A percentile compares a stretch with the other conserved stretches of the same genome.
These are phyloP conservation scores for Aspergillus asperescens DNA, from an alignment of 495 filamentous ascomycete species.

Conservation along the genomic window DNA sequence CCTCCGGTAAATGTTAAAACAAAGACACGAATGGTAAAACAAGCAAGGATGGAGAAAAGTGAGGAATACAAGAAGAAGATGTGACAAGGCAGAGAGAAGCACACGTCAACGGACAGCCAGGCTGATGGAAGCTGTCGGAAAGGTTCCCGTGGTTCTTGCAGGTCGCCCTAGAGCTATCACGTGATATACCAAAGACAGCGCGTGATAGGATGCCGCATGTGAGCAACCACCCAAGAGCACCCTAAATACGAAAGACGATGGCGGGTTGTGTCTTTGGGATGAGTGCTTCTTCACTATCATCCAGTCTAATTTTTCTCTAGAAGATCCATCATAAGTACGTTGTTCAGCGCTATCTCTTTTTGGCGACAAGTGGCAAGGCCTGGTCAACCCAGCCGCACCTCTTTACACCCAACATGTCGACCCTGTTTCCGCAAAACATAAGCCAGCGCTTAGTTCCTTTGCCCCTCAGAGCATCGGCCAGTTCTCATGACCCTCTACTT, in stretches of 20 bases:
- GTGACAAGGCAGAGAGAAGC: conserved; percentile 28
- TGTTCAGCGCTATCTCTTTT: not conserved
- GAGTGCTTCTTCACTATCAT: not conserved
- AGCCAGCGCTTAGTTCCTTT: conserved; percentile 24
- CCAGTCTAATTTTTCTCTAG: too few relatives aligned
- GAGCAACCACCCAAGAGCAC: not conserved
- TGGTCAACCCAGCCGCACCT: not conserved
- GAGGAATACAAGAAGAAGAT: conserved; percentile 23
- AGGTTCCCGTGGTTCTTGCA: conserved; percentile 22
- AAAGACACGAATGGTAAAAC: conserved; percentile 12
- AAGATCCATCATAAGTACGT: too few relatives aligned
- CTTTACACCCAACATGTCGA: conserved; percentile 29
- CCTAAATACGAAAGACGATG: not conserved
- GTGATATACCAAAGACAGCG: conserved; percentile 17
- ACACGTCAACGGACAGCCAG: conserved; percentile 43
- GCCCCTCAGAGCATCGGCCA: conserved; percentile 26
- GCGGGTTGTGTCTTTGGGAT: not conserved
- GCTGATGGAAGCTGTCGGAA: conserved; percentile 25
- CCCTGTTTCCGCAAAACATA: conserved; percentile 22
- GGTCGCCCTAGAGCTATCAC: conserved; percentile 22
- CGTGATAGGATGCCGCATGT: conserved; percentile 14
- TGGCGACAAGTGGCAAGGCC: not conserved
- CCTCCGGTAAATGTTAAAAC: conserved; percentile 3
- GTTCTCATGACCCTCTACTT: conserved; percentile 38
- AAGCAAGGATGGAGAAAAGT: conserved; percentile 18